These are phyloP conservation scores for Candida bentonensis DNA, from an alignment of 805 yeast genomes.

Conservation along the genomic window DNA sequence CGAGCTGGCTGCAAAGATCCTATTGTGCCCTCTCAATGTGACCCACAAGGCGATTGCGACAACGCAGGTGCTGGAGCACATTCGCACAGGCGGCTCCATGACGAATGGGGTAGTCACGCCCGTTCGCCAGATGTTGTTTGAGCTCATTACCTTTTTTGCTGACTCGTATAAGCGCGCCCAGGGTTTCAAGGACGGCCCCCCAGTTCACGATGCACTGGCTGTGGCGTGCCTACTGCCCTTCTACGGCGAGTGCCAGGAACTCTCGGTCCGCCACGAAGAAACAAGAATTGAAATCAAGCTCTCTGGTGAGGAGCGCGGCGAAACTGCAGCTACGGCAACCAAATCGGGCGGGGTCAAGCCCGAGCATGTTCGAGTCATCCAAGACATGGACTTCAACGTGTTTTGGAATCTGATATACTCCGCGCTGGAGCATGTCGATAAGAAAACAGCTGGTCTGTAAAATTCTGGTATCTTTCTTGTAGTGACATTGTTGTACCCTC, in stretches of 20 bases:
- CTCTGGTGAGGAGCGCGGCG: constrained; percentile 1
- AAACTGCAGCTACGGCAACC: neutral
- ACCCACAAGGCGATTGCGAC: constrained; percentile 54
- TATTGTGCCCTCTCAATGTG: constrained; percentile 53
- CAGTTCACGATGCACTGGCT: constrained; percentile 72
- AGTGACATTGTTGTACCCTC: no score
- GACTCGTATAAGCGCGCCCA: constrained; percentile 29
- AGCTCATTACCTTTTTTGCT: constrained; percentile 38
- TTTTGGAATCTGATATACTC: constrained; percentile 34
- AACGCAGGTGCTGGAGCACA: constrained; percentile 23
- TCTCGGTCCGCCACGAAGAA: constrained; percentile 3
- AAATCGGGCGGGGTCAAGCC: constrained; percentile 3
- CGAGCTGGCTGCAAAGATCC: constrained; percentile 31
- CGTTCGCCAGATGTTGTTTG: constrained; percentile 40
- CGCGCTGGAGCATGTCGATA: constrained; percentile 27
- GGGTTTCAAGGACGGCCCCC: constrained; percentile 45
- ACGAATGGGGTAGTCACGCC: constrained; percentile 21
- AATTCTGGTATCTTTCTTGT: no score
- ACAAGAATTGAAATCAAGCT: constrained; percentile 2
- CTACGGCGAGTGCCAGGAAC: constrained; percentile 12
- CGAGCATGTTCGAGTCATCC: constrained; percentile 28
- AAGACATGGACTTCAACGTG: constrained; percentile 24
- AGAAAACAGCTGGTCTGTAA: constrained; percentile 7
- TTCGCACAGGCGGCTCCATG: constrained; percentile 22
- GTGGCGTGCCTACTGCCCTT: constrained; percentile 42